phyloP scores from a whole-genome alignment of 2,329 filamentous ascomycete species.

The Penicillium digitatum region DNA sequence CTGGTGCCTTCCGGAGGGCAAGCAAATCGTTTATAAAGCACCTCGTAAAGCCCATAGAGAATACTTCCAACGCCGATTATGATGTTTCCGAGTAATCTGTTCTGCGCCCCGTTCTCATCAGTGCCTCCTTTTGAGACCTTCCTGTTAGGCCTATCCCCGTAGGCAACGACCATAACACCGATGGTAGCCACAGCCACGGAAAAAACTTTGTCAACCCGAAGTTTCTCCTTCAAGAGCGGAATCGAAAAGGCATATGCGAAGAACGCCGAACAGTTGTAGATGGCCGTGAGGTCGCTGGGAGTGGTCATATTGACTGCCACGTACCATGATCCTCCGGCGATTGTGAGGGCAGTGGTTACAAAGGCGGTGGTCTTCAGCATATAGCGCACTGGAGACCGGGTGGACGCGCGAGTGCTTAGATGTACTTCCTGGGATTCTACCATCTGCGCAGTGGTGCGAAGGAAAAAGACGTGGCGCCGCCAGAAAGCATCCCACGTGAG shows the following conservation, averaged over 20 bases:
- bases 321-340: conserved; percentile 93
- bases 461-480: conserved; percentile 63
- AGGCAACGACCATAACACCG: conserved; percentile 91
- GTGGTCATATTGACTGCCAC: conserved; percentile 90
- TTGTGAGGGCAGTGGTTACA: conserved; percentile 78
- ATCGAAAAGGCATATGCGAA: conserved; percentile 98
- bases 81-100: conserved; percentile 77
- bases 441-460: conserved; percentile 73
- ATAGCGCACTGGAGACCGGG: conserved; percentile 61
- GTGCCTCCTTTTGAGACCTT: conserved; percentile 41
- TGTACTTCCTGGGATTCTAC: conserved; percentile 74
- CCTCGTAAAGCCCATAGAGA: conserved; percentile 94
- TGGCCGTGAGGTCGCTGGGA: conserved; percentile 88
- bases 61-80: conserved; percentile 88
- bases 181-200: conserved; percentile 82
- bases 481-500: conserved; percentile 82
- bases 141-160: conserved; percentile 68
- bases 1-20: conserved; percentile 88
- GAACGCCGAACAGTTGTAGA: conserved; percentile 98
- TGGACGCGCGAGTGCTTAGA: conserved; percentile 44
- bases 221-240: conserved; percentile 77
- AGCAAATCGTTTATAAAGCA: conserved; percentile 88
- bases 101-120: conserved; percentile 53
- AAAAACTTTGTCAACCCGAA: conserved; percentile 78
- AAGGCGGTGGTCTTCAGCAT: conserved; percentile 74